Percentiles rank a stretch among this genome's conserved stretches.
Conservation (phyloP, 164 flowering plant species). For the Vitis rotundifolia region DNA sequence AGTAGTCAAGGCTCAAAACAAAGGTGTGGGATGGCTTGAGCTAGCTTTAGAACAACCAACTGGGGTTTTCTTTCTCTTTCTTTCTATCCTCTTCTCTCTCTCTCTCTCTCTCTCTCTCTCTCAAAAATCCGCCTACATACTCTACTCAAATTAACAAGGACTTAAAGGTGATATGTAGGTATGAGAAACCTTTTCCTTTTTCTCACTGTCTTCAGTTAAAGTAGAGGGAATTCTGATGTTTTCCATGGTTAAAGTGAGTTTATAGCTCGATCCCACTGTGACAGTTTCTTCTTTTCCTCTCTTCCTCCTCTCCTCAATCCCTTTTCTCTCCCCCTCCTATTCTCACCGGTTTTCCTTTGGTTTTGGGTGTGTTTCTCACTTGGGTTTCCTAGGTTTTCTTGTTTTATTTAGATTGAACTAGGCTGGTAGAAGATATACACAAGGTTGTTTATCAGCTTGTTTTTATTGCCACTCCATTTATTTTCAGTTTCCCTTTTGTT, state of each 20-base stretch:
- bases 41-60: slow-evolving; percentile 12
- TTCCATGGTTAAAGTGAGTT: slow-evolving; percentile 56
- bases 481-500: not conserved
- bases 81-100: slow-evolving; percentile 23
- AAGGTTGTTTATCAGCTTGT: not conserved
- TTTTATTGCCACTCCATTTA: not conserved
- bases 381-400: slow-evolving; percentile 13
- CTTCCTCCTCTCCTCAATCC: slow-evolving; percentile 9
- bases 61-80: slow-evolving; percentile 19
- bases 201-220: slow-evolving; percentile 69
- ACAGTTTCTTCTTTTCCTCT: slow-evolving; percentile 48
- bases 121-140: slow-evolving; percentile 25
- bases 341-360: slow-evolving; percentile 2
- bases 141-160: slow-evolving; percentile 48
- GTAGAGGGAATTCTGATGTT: slow-evolving; percentile 56
- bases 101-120: not conserved
- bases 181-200: slow-evolving; percentile 53
- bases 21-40: slow-evolving; percentile 14
- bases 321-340: slow-evolving; percentile 6
- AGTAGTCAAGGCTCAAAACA: slow-evolving; percentile 30
- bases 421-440: not conserved
- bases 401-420: not conserved
- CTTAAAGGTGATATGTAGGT: slow-evolving; percentile 30
- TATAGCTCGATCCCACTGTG: slow-evolving; percentile 40
- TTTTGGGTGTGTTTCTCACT: slow-evolving; percentile 15